These are phyloP conservation scores for Massospora cicadina DNA, from an alignment of 371 early-diverging fungal genomes.

Conservation along the genomic window DNA sequence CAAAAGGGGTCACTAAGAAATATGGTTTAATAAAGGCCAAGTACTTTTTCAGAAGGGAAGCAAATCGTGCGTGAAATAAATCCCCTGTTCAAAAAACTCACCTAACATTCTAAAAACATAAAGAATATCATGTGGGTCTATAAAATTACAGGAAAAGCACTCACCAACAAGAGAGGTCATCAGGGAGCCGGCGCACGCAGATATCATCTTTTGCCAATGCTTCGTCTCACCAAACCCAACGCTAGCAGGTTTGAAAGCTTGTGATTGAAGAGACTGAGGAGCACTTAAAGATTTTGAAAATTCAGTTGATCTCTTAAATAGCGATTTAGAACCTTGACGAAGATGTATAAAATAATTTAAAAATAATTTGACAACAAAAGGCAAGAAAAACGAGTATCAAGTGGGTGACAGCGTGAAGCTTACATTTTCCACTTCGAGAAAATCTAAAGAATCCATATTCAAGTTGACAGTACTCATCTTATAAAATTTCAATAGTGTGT, in stretches of 20 bases:
- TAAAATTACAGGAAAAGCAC: slow-evolving; percentile 4
- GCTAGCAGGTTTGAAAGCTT: neutral
- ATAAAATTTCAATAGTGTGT: too few species aligned
- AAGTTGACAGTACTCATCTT: neutral
- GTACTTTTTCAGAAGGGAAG: neutral
- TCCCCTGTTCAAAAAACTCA: too few species aligned
- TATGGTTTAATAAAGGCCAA: slow-evolving; percentile 3
- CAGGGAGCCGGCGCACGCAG: slow-evolving; percentile 57
- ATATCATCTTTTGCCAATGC: slow-evolving; percentile 32
- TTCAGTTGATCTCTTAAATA: neutral
- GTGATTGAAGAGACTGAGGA: neutral
- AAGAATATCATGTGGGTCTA: too few species aligned
- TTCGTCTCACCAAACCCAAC: neutral
- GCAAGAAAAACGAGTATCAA: too few species aligned
- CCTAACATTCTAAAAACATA: too few species aligned
- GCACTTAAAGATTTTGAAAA: neutral
- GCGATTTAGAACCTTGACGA: neutral
- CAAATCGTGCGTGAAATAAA: neutral
- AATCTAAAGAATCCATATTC: neutral
- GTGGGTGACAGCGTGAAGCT: too few species aligned
- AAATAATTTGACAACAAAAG: too few species aligned
- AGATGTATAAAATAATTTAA: neutral
- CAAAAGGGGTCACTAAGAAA: slow-evolving; percentile 66
- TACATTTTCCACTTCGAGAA: neutral
- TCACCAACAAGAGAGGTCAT: slow-evolving; percentile 46